Evolutionary conservation across 306 rosid genomes (phyloP), one percentile per base, ranked within the genome.

Genomic region (Psophocarpus tetragonolobus): DNA sequence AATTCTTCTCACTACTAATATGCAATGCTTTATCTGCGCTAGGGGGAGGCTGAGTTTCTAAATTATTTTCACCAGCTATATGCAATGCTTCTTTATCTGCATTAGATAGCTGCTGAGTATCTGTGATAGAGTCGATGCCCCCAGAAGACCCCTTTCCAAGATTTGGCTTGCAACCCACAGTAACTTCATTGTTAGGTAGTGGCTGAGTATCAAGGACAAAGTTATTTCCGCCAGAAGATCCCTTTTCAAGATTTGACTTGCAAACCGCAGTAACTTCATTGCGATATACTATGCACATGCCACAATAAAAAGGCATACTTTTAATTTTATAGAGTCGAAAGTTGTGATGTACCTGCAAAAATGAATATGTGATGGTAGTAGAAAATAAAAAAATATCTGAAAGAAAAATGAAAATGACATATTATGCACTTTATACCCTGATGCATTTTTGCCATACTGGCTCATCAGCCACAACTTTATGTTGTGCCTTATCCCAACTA

Each of bases 391-490:
- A 38, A 69, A 1, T 18, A 71, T 10, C 12, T 15, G 39, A 39
- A 64, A 15, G 53, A 33, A 32, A 18, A 24, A 30, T 35, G 14
- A 76, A 53, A 38, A 53, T 3, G 36, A 36, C 29, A n/a, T n/a
- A n/a, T n/a, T n/a, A n/a, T n/a, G n/a, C 13, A 67, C 62, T 35
- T 71, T 38, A 71, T 73, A 88, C 90, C 84, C 61, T 73, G 82
- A 88, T 74, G 68, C 84, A 88, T 17, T 84, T 64, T 60, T 82
- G 48, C 92, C 92, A 88, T 29, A 57, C 71, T 57, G 39, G 74
- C 54, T 86, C 92, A 80, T 86, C 80, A 70, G 87, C 90, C 27
- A 86, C 85, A 70, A 86, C 86, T 58, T 80, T 88, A 4, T 70
- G 85, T 26, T 88, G 79, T 18, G 33, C 74, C 54, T 60, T 63